A percentile compares a stretch with the other conserved stretches of the same genome.
Evolutionary conservation across 768 basidiomycete genomes (phyloP).

Genomic region (Phylloporus sp.): DNA sequence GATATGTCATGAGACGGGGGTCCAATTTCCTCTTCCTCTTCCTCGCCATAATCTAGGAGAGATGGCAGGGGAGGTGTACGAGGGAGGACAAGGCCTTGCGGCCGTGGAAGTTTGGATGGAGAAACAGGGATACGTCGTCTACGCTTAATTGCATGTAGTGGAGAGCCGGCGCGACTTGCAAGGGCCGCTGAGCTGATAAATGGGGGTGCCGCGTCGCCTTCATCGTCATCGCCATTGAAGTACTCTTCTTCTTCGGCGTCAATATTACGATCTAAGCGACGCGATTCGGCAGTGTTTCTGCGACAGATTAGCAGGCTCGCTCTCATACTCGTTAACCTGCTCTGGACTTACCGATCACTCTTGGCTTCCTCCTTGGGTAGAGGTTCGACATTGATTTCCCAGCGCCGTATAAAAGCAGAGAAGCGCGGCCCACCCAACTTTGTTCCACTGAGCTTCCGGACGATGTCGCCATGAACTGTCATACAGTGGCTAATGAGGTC

Average conservation of each 20-base stretch:
- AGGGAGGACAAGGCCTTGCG: slow-evolving; percentile 36
- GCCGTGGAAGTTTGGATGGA: slow-evolving; percentile 43
- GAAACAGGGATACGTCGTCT: slow-evolving; percentile 49
- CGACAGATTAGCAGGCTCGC: slow-evolving; percentile 8
- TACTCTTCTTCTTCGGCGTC: slow-evolving; percentile 89
- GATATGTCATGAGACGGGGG: slow-evolving; percentile 13
- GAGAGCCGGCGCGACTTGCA: slow-evolving; percentile 27
- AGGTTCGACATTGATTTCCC: slow-evolving; percentile 91
- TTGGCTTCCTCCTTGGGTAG: slow-evolving; percentile 50
- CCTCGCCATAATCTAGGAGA: slow-evolving; percentile 76
- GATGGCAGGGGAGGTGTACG: slow-evolving; percentile 51
- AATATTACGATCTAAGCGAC: slow-evolving; percentile 41
- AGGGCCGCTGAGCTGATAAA: slow-evolving; percentile 26
- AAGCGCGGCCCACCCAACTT: slow-evolving; percentile 65
- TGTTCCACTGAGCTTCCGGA: slow-evolving; percentile 59
- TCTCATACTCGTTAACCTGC: slow-evolving; percentile 11
- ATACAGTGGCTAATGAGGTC: slow-evolving; percentile 80
- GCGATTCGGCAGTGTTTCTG: slow-evolving; percentile 39
- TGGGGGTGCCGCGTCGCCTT: slow-evolving; percentile 42
- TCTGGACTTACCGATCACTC: slow-evolving; percentile 42
- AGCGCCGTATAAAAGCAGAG: slow-evolving; percentile 65
- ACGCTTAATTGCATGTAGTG: slow-evolving; percentile 46
- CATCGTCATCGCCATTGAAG: slow-evolving; percentile 87
- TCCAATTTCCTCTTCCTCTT: slow-evolving; percentile 46
- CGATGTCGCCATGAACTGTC: slow-evolving; percentile 61